Evolutionary conservation across 2,329 filamentous ascomycete species (phyloP).

Genomic region (Mollisiaceae sp.): DNA sequence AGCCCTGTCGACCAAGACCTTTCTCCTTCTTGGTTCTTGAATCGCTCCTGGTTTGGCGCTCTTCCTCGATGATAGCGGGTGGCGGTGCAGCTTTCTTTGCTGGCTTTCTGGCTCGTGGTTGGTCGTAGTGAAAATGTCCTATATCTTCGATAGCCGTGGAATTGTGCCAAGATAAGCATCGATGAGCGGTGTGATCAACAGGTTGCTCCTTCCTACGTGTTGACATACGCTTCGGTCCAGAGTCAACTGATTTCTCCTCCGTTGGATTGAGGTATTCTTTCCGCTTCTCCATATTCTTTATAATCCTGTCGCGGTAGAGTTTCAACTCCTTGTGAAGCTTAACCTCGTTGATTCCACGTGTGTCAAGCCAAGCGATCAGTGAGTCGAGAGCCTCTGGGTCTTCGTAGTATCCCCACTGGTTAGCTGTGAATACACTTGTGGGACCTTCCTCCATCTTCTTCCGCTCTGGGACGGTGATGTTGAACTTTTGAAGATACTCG

Average conservation of each 20-base stretch:
- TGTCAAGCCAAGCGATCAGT: slow-evolving; percentile 87
- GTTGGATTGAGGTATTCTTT: slow-evolving; percentile 69
- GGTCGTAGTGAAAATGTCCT: slow-evolving; percentile 65
- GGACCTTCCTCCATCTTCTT: slow-evolving; percentile 84
- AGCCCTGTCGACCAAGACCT: slow-evolving; percentile 30
- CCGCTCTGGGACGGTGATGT: slow-evolving; percentile 83
- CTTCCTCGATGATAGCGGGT: slow-evolving; percentile 42
- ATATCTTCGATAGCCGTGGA: slow-evolving; percentile 60
- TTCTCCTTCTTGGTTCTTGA: slow-evolving; percentile 33
- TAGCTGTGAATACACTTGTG: slow-evolving; percentile 76
- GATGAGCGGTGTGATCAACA: slow-evolving; percentile 56
- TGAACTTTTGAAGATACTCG: slow-evolving; percentile 77
- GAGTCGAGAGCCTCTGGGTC: slow-evolving; percentile 78
- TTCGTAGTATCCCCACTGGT: slow-evolving; percentile 91
- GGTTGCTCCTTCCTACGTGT: slow-evolving; percentile 67
- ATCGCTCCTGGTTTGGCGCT: slow-evolving; percentile 45
- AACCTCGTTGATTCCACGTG: slow-evolving; percentile 82
- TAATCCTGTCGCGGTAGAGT: slow-evolving; percentile 76
- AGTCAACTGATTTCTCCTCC: slow-evolving; percentile 52
- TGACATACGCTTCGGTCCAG: slow-evolving; percentile 55
- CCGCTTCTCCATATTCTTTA: slow-evolving; percentile 79
- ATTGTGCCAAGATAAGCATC: slow-evolving; percentile 71
- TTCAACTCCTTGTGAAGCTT: slow-evolving; percentile 88
- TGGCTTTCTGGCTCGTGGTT: slow-evolving; percentile 51
- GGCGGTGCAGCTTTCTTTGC: slow-evolving; percentile 37